Conservation (phyloP, 192 early-diverging fungal species). For the Radiomyces spectabilis region DNA sequence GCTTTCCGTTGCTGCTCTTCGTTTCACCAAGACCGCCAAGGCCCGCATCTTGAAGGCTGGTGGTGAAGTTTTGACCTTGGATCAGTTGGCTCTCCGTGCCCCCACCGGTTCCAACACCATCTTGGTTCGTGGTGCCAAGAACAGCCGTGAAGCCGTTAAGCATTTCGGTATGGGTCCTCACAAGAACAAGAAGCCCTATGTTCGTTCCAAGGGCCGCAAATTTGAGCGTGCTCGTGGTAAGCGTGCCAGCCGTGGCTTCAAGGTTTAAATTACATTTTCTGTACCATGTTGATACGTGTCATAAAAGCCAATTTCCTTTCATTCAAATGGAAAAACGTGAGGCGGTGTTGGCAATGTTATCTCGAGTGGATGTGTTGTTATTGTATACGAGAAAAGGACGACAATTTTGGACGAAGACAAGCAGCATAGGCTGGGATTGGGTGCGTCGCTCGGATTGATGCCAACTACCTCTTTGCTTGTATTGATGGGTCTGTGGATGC, state of each 20-base stretch:
- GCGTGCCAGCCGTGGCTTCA: slow-evolving; percentile 97
- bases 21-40: slow-evolving; percentile 92
- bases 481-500: no score
- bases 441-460: no score
- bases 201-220: slow-evolving; percentile 99
- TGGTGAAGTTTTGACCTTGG: slow-evolving; percentile 96
- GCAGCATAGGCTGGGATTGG: no score
- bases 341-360: no score
- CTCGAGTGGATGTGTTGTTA: no score
- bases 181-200: slow-evolving; percentile 68
- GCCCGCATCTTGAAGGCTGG: slow-evolving; percentile 98
- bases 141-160: slow-evolving; percentile 96
- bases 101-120: slow-evolving; percentile 94
- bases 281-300: no score
- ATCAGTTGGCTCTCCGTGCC: slow-evolving; percentile 97
- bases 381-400: no score
- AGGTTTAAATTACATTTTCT: slow-evolving; percentile 70
- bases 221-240: slow-evolving; percentile 99
- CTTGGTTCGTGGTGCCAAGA: slow-evolving; percentile 93
- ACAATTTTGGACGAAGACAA: no score
- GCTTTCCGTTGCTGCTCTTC: slow-evolving; percentile 92
- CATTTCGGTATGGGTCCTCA: slow-evolving; percentile 83
- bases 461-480: no score
- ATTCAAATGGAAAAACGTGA: no score
- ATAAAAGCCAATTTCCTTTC: no score